Evolutionary conservation across 768 basidiomycete species (phyloP), one percentile per base, ranked within the genome.

Genomic region (Suillus americanus): DNA sequence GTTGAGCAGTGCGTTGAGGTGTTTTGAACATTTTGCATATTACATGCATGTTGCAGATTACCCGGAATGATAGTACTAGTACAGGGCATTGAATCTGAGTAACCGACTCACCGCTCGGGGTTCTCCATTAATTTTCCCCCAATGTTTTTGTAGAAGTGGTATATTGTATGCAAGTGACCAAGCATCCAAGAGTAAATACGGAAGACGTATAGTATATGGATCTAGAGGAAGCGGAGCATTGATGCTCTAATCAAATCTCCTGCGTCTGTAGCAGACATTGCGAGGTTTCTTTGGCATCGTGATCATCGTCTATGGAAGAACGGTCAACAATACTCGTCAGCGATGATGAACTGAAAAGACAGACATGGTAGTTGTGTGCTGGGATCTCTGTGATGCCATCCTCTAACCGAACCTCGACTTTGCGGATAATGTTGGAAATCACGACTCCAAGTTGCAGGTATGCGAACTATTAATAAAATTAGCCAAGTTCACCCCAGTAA

Each of bases 371-470:
- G 78, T 99, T 95, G 66, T 95, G 86, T 48, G 82, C 82, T 5
- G 97, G 96, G 63, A 99, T 82, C 3, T 78, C 75, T 9, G 68
- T 57, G 43, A 73, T 69, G 23, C 78, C 74, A 61, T 77, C 74
- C 60, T 89, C 88, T 54, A 97, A 81, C 55, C 82, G 85, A 72
- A 98, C 69, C 75, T 94, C 92, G 62, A 94, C 78, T 63, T 85
- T 80, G 60, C 95, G 88, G 57, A 98, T 80, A 65, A 99, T 73
- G 14, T 90, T 91, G 5, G 88, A 76, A 69, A 99, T 81, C 75
- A 99, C 83, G 7, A 89, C 88, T 43, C 94, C 92, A 12, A 99
- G 79, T 79, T 99, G 97, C 66, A 98, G 79, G 77, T 97, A 96
- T 30, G 97, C 97, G 73, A 99, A 99, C 88, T 95, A 60, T 23